phyloP scores from a whole-genome alignment of 352 stramenopile genomes.

The Globisporangium barbulae region DNA sequence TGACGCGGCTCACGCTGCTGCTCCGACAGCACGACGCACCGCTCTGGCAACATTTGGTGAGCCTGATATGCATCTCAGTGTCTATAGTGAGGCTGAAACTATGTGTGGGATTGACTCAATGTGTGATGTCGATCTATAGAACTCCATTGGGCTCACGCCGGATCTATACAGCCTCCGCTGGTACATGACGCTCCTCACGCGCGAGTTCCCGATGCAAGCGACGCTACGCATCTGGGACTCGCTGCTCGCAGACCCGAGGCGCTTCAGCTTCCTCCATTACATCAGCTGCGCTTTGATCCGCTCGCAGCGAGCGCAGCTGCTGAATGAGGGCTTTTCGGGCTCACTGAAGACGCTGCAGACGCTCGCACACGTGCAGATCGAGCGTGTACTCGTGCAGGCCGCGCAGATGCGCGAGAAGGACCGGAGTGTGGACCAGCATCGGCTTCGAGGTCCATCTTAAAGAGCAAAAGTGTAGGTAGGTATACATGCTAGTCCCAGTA shows the following conservation, averaged over 20 bases:
- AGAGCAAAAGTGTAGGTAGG: too few species aligned
- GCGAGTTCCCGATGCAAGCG: slow-evolving; percentile 54
- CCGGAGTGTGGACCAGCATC: slow-evolving; percentile 28
- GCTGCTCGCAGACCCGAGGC: slow-evolving; percentile 50
- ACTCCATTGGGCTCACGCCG: slow-evolving; percentile 53
- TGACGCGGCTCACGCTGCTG: slow-evolving; percentile 41
- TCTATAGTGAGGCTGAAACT: background rate
- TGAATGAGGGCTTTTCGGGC: slow-evolving; percentile 37
- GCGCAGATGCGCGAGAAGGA: slow-evolving; percentile 51
- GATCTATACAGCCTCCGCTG: slow-evolving; percentile 71
- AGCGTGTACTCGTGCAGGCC: slow-evolving; percentile 32
- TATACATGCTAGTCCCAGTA: too few species aligned
- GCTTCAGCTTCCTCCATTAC: slow-evolving; percentile 74
- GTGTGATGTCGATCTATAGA: slow-evolving; percentile 28
- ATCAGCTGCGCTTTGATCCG: slow-evolving; percentile 52
- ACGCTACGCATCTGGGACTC: slow-evolving; percentile 66
- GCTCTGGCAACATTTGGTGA: slow-evolving; percentile 67
- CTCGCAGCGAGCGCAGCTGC: slow-evolving; percentile 36
- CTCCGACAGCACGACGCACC: slow-evolving; percentile 57
- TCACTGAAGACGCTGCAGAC: slow-evolving; percentile 46
- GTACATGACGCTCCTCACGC: slow-evolving; percentile 66
- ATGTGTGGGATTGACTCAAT: background rate
- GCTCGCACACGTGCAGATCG: slow-evolving; percentile 26
- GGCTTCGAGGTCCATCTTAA: background rate
- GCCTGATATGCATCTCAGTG: background rate